Percentiles rank a stretch among this genome's conserved stretches.
Conservation (phyloP, 345 rosid genomes). For the Conringia planisiliqua region DNA sequence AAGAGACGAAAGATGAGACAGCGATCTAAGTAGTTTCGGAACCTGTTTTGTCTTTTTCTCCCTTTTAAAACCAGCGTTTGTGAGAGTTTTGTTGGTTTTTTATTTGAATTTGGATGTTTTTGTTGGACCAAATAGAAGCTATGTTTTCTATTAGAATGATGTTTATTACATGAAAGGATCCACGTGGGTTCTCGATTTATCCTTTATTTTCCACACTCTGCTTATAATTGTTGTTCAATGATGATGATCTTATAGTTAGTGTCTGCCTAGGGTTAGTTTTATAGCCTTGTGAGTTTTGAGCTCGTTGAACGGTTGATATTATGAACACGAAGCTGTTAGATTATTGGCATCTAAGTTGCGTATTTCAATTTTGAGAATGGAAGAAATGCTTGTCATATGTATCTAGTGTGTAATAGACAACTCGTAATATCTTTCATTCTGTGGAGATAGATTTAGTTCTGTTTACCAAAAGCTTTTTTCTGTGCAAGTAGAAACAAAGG, state of each 20-base stretch:
- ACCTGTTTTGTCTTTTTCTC: neutral
- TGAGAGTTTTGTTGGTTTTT: conserved; percentile 20
- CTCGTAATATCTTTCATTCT: too few species aligned
- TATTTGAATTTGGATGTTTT: conserved; percentile 11
- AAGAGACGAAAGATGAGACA: conserved; percentile 99
- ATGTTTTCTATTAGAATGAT: conserved; percentile 7
- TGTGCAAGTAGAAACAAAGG: neutral
- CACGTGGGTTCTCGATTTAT: neutral
- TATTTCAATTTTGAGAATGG: neutral
- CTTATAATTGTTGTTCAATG: neutral
- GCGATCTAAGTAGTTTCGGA: conserved; percentile 75
- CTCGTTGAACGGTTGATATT: neutral
- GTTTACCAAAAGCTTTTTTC: neutral
- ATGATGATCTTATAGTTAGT: neutral
- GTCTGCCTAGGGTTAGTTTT: neutral
- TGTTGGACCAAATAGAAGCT: conserved; percentile 14
- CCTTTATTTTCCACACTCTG: neutral
- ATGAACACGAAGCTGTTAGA: neutral
- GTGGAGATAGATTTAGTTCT: neutral
- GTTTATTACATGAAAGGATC: conserved; percentile 1
- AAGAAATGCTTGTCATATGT: neutral
- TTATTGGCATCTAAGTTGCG: neutral
- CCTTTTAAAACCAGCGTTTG: conserved; percentile 3
- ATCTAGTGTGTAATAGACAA: too few species aligned
- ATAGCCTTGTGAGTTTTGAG: neutral